Evolutionary conservation across 2,329 filamentous ascomycete species (phyloP), one percentile per base, ranked within the genome.

Genomic region (Hymenoscyphus infarciens): DNA sequence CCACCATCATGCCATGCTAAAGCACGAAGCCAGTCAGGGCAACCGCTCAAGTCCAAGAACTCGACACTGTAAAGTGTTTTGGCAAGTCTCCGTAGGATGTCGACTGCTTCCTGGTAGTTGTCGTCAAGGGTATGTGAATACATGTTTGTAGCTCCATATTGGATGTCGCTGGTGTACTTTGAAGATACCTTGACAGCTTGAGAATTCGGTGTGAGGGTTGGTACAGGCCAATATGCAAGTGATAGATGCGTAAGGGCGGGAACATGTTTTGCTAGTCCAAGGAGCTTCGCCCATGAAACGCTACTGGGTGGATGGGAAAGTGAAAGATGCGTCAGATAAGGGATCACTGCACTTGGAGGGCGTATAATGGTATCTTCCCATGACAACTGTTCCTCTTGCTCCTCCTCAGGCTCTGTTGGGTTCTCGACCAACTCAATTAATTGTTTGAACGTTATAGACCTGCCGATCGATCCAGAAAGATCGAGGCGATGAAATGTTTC

Each of bases 161-260:
- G 79, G 10, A 85, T 73, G 15, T 73, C 33, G 69, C 75, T 31
- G 78, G 73, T 73, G 35, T 78, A 74, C 4, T 77, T 75, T 4
- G 80, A 79, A 1, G 77, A 73, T 1, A 86, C 73, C 1, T 80
- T 79, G 0, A 82, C 74, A 29, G 76, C 76, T 62, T 77, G 80
- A 6, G 83, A 79, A 66, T 82, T 81, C 8, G 82, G 82, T 1
- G 83, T 84, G n/a, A 85, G 74, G 16, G 79, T 80, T 1, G 86
- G 86, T 57, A 81, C 79, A 1, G 86, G 85, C 86, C 86, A 88
- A 70, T 82, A 83, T 16, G 84, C 83, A 6, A 88, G 77, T 66
- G 81, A 85, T 49, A 88, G 76, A 68, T 88, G 84, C 1, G 85
- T 88, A 45, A 88, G 74, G 15, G 77, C 80, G 0, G 78, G 78